Base-by-base conservation (phyloP, 2,329 filamentous ascomycete genomes). In the Elsinoe fawcettii region DNA sequence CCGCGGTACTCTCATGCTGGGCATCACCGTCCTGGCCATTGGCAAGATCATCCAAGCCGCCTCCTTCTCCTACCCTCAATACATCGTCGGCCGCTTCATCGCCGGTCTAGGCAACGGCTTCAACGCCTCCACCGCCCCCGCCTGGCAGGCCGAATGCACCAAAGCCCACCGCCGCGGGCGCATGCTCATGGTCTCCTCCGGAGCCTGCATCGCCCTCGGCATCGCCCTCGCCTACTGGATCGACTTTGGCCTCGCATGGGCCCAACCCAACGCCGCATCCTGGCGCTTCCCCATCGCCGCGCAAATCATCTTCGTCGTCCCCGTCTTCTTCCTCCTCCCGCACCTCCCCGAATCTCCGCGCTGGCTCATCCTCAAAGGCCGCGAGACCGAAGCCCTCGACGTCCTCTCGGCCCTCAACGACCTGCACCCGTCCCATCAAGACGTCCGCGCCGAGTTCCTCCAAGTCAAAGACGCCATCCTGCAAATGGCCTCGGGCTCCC, bases 1-100 rank as follows among this genome's bases (percentile, higher is more conserved):
- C 32, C 75, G 77, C 66, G 71, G 78, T 37, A 78, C 77, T 1
- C 82, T 83, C 55, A 80, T 85, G 63, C 73, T 80, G n/a, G 83
- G 83, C 14, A 77, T 77, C 7, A 60, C 71, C 9, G 77, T 86
- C 61, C 80, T 84, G 75, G 71, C 82, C 14, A 56, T 84, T 32
- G 82, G 82, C 12, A 81, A 81, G 32, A 72, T 79, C 7, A 77
- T 86, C 36, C 84, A 86, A 64, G 69, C 80, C 12, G 68, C 75
- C 11, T 73, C 76, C 1, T 78, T 74, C 61, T 67, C 71, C 60
- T 72, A 76, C 8, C 71, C 68, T 18, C 70, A 73, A 51, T 72
- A 77, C 18, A 73, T 80, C n/a, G 71, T 74, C 16, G 74, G 74
- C 9, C 71, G 77, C 55, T 74, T 76, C 63, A 75, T 78, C 72